Evolutionary conservation across 331 rosid genomes (phyloP).

Genomic region (Quercus tomentella): DNA sequence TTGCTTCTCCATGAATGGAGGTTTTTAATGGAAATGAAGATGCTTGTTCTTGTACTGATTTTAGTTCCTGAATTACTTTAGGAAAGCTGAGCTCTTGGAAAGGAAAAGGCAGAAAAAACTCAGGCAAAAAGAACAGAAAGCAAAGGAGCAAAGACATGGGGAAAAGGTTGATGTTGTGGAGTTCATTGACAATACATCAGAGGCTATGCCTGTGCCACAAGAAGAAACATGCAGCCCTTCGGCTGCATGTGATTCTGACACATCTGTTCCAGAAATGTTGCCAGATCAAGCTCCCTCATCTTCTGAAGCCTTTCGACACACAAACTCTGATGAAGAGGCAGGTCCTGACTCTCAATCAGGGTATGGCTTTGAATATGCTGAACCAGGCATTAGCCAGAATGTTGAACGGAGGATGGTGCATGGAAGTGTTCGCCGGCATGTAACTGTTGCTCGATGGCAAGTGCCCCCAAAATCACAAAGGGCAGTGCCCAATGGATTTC

Average conservation of each 20-base stretch:
- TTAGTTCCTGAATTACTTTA: constrained; percentile 24
- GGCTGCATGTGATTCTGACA: constrained; percentile 30
- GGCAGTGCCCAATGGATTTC: constrained; percentile 28
- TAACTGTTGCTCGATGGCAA: constrained; percentile 29
- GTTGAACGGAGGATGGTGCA: constrained; percentile 36
- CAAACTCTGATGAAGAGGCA: constrained; percentile 33
- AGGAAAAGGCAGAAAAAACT: constrained; percentile 74
- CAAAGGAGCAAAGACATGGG: constrained; percentile 44
- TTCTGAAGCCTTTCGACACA: constrained; percentile 27
- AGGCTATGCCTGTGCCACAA: constrained; percentile 22
- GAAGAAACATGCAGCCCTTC: constrained; percentile 40
- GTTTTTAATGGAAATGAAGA: neutral
- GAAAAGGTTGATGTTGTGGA: constrained; percentile 35
- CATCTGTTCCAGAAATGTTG: constrained; percentile 19
- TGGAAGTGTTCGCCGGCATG: constrained; percentile 30
- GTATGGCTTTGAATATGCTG: constrained; percentile 20
- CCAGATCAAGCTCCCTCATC: constrained; percentile 31
- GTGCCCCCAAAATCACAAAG: constrained; percentile 38
- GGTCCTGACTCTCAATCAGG: constrained; percentile 30
- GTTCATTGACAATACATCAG: constrained; percentile 24
- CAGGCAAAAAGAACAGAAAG: constrained; percentile 71
- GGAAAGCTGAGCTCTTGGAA: constrained; percentile 71
- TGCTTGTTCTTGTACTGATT: constrained; percentile 13
- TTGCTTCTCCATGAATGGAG: constrained; percentile 8
- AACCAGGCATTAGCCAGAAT: constrained; percentile 26